Percentiles rank a stretch among this genome's conserved stretches.
Evolutionary conservation across 352 stramenopile species (phyloP).

Genomic region (Globisporangium solare): DNA sequence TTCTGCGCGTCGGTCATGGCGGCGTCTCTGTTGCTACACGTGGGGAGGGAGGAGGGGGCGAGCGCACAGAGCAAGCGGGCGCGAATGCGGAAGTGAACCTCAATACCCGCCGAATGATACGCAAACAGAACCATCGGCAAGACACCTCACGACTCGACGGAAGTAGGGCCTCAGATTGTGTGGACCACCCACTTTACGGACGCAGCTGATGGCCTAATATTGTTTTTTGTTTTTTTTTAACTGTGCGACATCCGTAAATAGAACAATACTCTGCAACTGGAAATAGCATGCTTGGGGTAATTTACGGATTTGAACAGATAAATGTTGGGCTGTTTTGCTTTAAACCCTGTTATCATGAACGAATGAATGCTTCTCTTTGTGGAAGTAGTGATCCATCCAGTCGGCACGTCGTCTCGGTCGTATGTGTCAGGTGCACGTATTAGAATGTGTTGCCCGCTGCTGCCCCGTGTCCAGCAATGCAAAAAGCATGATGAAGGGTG

Average conservation of each 20-base stretch:
- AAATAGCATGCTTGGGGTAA: no score
- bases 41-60: background rate
- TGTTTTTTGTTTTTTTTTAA: no score
- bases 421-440: no score
- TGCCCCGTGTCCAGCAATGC: no score
- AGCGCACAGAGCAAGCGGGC: background rate
- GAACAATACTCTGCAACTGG: no score
- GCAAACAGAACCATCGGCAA: slow-evolving; percentile 8
- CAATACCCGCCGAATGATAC: slow-evolving; percentile 10
- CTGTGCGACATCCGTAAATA: background rate
- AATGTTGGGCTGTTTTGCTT: background rate
- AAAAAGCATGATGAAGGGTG: no score
- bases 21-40: background rate
- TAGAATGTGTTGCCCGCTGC: no score
- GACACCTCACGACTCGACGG: background rate
- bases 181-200: background rate
- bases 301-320: no score
- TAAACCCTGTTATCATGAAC: background rate
- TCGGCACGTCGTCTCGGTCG: no score
- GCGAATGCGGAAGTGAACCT: slow-evolving; percentile 1
- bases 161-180: background rate
- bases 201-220: background rate
- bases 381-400: no score
- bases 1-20: slow-evolving; percentile 23
- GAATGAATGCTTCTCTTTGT: no score